Percentiles rank a stretch among this genome's conserved stretches.
Evolutionary conservation across 495 filamentous ascomycete genomes (phyloP).

Genomic region (Parachaetomium inaequale): DNA sequence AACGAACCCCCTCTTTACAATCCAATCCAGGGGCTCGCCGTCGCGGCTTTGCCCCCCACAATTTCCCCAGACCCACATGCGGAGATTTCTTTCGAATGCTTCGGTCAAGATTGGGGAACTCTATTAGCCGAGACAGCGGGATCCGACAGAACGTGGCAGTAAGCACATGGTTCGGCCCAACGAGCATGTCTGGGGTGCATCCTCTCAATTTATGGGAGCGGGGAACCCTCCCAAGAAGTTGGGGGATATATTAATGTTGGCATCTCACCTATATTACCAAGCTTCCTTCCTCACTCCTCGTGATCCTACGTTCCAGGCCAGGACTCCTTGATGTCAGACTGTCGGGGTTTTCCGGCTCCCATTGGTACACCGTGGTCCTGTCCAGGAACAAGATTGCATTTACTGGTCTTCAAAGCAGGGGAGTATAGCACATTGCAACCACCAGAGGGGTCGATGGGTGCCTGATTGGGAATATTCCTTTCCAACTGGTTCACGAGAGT

Average conservation of each 20-base stretch:
- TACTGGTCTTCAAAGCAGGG: not conserved
- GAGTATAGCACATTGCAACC: slow-evolving; percentile 1
- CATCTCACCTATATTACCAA: not conserved
- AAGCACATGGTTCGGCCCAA: slow-evolving; percentile 19
- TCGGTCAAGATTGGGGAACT: not conserved
- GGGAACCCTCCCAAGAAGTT: slow-evolving; percentile 9
- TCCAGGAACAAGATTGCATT: not conserved
- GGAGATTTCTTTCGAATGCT: slow-evolving; percentile 13
- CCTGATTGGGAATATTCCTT: not conserved
- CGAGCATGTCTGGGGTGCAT: slow-evolving; percentile 15
- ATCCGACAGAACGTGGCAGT: slow-evolving; percentile 3
- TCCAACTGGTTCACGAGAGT: not conserved
- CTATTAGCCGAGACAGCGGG: slow-evolving; percentile 15
- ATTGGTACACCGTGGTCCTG: not conserved
- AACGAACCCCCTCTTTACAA: no score
- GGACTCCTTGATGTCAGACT: not conserved
- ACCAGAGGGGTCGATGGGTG: not conserved
- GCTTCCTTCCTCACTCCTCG: not conserved
- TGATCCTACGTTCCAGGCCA: not conserved
- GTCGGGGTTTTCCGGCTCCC: not conserved
- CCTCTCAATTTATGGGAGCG: slow-evolving; percentile 14
- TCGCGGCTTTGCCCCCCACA: slow-evolving; percentile 14
- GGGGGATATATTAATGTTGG: slow-evolving; percentile 11
- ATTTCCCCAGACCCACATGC: slow-evolving; percentile 22
- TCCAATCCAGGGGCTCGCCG: not conserved